A percentile compares a stretch with the other conserved stretches of the same genome.
Conservation (phyloP, 345 rosid genomes). For the Lagerstroemia speciosa region DNA sequence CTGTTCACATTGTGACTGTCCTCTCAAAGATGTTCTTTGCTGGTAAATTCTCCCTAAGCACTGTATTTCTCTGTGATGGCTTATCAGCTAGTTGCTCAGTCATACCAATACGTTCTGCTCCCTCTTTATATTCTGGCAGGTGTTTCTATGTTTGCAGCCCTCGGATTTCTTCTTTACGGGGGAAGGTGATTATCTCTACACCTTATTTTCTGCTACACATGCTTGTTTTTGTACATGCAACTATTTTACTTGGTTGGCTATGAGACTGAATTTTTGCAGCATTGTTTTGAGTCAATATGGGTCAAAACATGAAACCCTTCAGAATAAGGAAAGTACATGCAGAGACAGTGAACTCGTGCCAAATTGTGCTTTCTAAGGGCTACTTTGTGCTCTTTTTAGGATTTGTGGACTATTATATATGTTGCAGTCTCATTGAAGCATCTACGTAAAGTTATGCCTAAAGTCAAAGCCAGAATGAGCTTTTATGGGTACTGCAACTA, state of each 20-base stretch:
- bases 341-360: not conserved
- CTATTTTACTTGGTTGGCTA: not conserved
- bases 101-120: slow-evolving; percentile 11
- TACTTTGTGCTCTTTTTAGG: not conserved
- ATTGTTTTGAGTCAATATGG: not conserved
- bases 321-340: not conserved
- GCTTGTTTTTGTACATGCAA: not conserved
- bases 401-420: not conserved
- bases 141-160: slow-evolving; percentile 73
- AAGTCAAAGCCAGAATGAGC: not conserved
- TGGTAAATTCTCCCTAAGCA: slow-evolving; percentile 24
- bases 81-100: not conserved
- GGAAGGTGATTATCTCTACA: slow-evolving; percentile 54
- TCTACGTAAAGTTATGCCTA: not conserved
- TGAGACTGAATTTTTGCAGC: not conserved
- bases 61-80: not conserved
- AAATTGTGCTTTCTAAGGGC: not conserved
- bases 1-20: slow-evolving; percentile 38
- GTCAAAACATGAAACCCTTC: not conserved
- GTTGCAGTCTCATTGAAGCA: not conserved
- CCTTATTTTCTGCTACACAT: not conserved
- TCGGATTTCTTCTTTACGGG: slow-evolving; percentile 82
- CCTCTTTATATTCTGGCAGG: slow-evolving; percentile 28
- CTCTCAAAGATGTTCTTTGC: slow-evolving; percentile 85
- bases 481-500: not conserved